Evolutionary conservation across 257 asterid genomes (phyloP).

Genomic region (Pogostemon cablin): DNA sequence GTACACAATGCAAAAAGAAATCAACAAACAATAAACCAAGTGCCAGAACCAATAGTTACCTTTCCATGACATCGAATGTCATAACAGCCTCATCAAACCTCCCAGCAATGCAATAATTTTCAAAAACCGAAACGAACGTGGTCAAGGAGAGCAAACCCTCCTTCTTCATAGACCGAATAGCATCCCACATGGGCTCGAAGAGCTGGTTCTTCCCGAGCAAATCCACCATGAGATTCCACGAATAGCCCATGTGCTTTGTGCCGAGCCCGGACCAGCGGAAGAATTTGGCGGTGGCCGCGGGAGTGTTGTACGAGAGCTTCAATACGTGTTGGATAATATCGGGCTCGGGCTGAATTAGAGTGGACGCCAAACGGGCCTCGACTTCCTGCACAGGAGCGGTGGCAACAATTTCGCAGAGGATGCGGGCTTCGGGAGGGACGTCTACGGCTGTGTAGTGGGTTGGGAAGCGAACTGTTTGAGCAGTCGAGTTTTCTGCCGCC

Average conservation of each 20-base stretch:
- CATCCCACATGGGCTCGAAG: slow-evolving; percentile 85
- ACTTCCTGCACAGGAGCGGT: slow-evolving; percentile 45
- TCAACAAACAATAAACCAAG: background rate
- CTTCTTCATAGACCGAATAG: slow-evolving; percentile 68
- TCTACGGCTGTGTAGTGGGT: slow-evolving; percentile 41
- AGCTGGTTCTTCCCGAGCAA: slow-evolving; percentile 67
- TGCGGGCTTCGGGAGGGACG: slow-evolving; percentile 42
- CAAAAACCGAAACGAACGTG: slow-evolving; percentile 69
- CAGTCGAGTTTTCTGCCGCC: slow-evolving; percentile 39
- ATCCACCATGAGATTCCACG: slow-evolving; percentile 79
- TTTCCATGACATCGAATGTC: slow-evolving; percentile 70
- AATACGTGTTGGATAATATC: slow-evolving; percentile 59
- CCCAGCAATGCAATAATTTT: slow-evolving; percentile 59
- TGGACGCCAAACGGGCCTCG: slow-evolving; percentile 52
- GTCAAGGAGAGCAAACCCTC: slow-evolving; percentile 61
- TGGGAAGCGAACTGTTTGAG: slow-evolving; percentile 33
- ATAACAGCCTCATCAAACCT: slow-evolving; percentile 64
- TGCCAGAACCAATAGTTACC: slow-evolving; percentile 34
- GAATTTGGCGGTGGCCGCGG: slow-evolving; percentile 60
- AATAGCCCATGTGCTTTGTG: slow-evolving; percentile 47
- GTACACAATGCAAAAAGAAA: background rate
- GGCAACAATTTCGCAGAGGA: slow-evolving; percentile 57
- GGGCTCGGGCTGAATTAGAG: slow-evolving; percentile 51
- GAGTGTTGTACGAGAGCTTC: slow-evolving; percentile 52
- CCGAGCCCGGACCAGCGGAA: slow-evolving; percentile 67